Evolutionary conservation across 2,329 filamentous ascomycete species (phyloP).

Genomic region (Penicillium sp.): DNA sequence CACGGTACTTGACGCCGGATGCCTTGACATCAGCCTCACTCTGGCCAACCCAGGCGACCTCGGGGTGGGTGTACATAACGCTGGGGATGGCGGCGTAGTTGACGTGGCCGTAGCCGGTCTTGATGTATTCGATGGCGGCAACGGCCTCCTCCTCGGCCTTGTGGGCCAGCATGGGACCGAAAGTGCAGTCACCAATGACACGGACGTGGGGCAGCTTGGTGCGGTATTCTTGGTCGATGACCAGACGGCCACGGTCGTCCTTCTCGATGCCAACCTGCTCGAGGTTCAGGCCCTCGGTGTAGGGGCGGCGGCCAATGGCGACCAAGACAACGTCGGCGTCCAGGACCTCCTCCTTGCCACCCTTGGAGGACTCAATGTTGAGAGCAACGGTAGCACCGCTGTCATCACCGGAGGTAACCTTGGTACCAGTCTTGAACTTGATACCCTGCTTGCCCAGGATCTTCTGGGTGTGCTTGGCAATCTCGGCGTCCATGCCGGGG

Average conservation of each 20-base stretch:
- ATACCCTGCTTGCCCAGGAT: slow-evolving; percentile 93
- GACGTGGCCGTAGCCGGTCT: slow-evolving; percentile 96
- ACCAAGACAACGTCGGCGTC: slow-evolving; percentile 94
- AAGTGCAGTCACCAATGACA: slow-evolving; percentile 92
- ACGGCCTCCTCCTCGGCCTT: slow-evolving; percentile 99
- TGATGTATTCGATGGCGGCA: slow-evolving; percentile 92
- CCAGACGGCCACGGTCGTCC: slow-evolving; percentile 88
- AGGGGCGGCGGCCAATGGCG: slow-evolving; percentile 92
- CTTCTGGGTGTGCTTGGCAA: slow-evolving; percentile 88
- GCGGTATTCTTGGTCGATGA: slow-evolving; percentile 98
- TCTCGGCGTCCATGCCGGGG: slow-evolving; percentile 93
- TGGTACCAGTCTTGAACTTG: slow-evolving; percentile 97
- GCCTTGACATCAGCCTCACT: slow-evolving; percentile 94
- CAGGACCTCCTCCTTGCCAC: slow-evolving; percentile 87
- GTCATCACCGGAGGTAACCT: slow-evolving; percentile 82
- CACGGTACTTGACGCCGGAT: slow-evolving; percentile 82
- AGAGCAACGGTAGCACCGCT: slow-evolving; percentile 74
- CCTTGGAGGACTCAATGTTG: slow-evolving; percentile 86
- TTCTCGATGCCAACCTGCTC: slow-evolving; percentile 74
- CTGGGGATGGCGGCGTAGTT: slow-evolving; percentile 98
- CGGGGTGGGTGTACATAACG: slow-evolving; percentile 99
- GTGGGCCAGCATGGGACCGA: slow-evolving; percentile 98
- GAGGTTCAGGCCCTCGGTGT: slow-evolving; percentile 84
- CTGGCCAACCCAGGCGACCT: slow-evolving; percentile 98
- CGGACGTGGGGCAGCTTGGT: slow-evolving; percentile 97